Base-by-base conservation (phyloP, 177 flowering plant species). In the Vitis hybrid region DNA sequence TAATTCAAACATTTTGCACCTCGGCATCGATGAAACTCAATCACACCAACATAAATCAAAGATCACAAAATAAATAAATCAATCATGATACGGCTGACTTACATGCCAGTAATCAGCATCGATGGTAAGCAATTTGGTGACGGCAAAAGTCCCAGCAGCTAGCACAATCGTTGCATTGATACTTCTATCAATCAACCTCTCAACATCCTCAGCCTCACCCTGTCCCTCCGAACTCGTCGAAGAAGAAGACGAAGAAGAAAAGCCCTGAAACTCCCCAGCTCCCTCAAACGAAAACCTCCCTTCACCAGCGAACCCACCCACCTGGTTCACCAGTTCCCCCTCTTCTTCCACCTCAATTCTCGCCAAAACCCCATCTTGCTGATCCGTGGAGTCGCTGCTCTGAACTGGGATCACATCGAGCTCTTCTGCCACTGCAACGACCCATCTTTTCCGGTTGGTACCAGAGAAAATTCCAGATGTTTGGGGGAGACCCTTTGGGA, bases 51-150 rank as follows among this genome's bases (percentile, higher is more conserved):
- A 31, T 33, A 17, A 24, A 11, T 31, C 3, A 24, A 17, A 64
- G 15, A 64, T 20, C 20, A 64, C 19, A 18, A 1, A 58, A 58
- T 24, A 28, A 28, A 28, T 28, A 28, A 28, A 28, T 28, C 31
- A 28, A 28, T 28, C 31, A 28, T 28, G 31, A 31, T 17, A 18
- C 2, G 17, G 44, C 28, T 47, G 33, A 79, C 92, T 89, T 68
- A 95, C 98, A 66, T 95, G 98, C 98, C 98, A 95, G 67, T 91
- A 95, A 78, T 95, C 95, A 1, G 62, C 76, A 63, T 95, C 98
- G 75, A 95, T 87, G 31, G 98, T 95, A 74, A 95, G 87, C 92
- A 92, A 78, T 79, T 88, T 95, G 60, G 95, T 90, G 73, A 95
- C 70, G 11, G 95, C 98, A 69, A 84, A 89, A 69, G 82, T 70